Percentiles rank a stretch among this genome's conserved stretches.
Conservation (phyloP, 2,329 filamentous ascomycete genomes). For the Neurospora sp. region DNA sequence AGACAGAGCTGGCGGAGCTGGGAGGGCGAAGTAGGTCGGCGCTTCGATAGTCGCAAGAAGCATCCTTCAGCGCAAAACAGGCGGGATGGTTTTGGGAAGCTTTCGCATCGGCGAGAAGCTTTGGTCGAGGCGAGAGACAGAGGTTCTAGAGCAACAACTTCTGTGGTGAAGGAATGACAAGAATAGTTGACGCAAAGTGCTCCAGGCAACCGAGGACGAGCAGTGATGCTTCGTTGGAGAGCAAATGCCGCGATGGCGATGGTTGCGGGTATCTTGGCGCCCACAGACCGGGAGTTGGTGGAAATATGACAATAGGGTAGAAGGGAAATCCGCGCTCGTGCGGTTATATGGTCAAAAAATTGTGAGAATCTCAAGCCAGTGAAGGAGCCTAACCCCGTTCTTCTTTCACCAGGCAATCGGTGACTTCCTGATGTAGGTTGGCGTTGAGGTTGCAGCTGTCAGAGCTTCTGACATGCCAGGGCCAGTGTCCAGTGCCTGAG, state of each 20-base stretch:
- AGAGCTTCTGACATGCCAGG: neutral
- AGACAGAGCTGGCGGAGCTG: neutral
- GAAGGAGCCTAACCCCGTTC: neutral
- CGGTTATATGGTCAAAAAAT: neutral
- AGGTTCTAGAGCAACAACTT: neutral
- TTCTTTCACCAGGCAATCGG: neutral
- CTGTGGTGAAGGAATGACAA: neutral
- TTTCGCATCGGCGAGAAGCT: neutral
- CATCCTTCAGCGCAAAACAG: neutral
- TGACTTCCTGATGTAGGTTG: neutral
- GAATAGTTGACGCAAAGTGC: neutral
- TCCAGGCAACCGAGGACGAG: neutral
- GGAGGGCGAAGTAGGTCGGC: neutral
- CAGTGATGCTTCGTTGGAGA: neutral
- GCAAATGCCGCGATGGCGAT: neutral
- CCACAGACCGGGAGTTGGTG: neutral
- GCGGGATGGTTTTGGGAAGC: neutral
- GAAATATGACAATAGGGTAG: neutral
- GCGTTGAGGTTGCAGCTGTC: neutral
- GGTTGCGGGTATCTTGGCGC: neutral
- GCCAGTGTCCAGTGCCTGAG: neutral
- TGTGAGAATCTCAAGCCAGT: neutral
- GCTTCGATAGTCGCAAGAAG: neutral
- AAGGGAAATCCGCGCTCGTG: neutral
- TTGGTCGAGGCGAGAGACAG: neutral